These are phyloP conservation scores for Ceratocystis cacaofunesta DNA, from an alignment of 2,329 filamentous ascomycete genomes.

Conservation along the genomic window DNA sequence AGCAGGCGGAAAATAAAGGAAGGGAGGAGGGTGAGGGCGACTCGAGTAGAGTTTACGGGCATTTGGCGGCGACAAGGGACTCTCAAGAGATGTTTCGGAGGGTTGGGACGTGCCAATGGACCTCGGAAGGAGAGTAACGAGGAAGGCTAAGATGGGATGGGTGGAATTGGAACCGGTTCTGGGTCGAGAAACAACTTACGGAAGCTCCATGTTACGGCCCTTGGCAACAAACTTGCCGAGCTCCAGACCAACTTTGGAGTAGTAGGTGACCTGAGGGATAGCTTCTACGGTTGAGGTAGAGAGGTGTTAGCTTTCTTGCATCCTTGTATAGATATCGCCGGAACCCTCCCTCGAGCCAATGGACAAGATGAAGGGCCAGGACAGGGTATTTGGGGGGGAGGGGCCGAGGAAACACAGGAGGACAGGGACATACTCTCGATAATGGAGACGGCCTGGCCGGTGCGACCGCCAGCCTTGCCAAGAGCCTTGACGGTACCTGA, in stretches of 20 bases:
- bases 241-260: conserved; percentile 77
- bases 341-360: not conserved
- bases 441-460: conserved; percentile 61
- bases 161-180: not conserved
- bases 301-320: not conserved
- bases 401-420: not conserved
- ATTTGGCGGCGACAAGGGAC: not conserved
- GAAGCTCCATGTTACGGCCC: conserved; percentile 81
- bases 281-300: conserved; percentile 42
- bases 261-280: conserved; percentile 79
- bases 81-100: not conserved
- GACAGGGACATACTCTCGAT: conserved; percentile 60
- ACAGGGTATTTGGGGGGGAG: not conserved
- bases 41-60: not conserved
- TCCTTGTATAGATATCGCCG: not conserved
- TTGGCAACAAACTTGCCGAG: conserved; percentile 75
- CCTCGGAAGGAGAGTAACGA: not conserved
- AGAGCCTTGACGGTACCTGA: conserved; percentile 59
- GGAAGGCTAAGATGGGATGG: not conserved
- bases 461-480: conserved; percentile 66
- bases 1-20: conserved; percentile 4
- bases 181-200: conserved; percentile 49
- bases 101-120: not conserved
- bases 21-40: conserved; percentile 5
- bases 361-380: not conserved